Percentiles rank a stretch among this genome's conserved stretches.
Evolutionary conservation across 495 filamentous ascomycete genomes (phyloP).

Genomic region (Penicillium bialowiezense): DNA sequence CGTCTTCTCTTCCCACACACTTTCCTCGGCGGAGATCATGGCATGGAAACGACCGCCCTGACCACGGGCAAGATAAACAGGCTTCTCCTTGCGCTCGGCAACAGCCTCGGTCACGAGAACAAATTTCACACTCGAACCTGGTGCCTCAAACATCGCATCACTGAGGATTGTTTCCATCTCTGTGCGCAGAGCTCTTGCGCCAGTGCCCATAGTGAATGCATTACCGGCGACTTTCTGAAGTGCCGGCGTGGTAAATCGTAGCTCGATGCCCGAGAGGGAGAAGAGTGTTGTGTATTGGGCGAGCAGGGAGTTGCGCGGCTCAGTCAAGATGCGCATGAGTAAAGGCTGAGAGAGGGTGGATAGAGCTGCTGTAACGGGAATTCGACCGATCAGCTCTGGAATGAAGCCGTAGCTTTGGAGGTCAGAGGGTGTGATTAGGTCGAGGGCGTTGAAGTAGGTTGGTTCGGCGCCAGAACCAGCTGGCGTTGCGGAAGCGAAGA

Average conservation of each 20-base stretch:
- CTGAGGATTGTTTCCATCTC: slow-evolving; percentile 84
- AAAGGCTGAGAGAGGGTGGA: slow-evolving; percentile 74
- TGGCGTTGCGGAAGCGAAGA: slow-evolving; percentile 49
- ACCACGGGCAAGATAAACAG: slow-evolving; percentile 60
- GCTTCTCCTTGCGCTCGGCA: slow-evolving; percentile 59
- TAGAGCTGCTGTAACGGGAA: slow-evolving; percentile 83
- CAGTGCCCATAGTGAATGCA: slow-evolving; percentile 75
- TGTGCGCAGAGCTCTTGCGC: slow-evolving; percentile 81
- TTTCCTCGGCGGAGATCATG: slow-evolving; percentile 60
- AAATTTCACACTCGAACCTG: slow-evolving; percentile 64
- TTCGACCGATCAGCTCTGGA: slow-evolving; percentile 86
- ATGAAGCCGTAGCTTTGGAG: slow-evolving; percentile 92
- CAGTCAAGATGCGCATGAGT: slow-evolving; percentile 83
- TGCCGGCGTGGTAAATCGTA: slow-evolving; percentile 78
- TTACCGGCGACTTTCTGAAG: slow-evolving; percentile 74
- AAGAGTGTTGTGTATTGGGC: slow-evolving; percentile 86
- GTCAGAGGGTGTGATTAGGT: slow-evolving; percentile 77
- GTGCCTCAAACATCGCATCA: slow-evolving; percentile 90
- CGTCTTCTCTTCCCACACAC: slow-evolving; percentile 53
- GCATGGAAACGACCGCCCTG: slow-evolving; percentile 57
- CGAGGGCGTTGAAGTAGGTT: slow-evolving; percentile 70
- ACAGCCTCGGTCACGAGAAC: slow-evolving; percentile 77
- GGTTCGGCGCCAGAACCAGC: slow-evolving; percentile 34
- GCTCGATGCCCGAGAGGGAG: slow-evolving; percentile 73
- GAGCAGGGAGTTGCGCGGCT: slow-evolving; percentile 83